Base-by-base conservation (phyloP, 73 alveolate species). In the Paramecium tetraurelia region DNA sequence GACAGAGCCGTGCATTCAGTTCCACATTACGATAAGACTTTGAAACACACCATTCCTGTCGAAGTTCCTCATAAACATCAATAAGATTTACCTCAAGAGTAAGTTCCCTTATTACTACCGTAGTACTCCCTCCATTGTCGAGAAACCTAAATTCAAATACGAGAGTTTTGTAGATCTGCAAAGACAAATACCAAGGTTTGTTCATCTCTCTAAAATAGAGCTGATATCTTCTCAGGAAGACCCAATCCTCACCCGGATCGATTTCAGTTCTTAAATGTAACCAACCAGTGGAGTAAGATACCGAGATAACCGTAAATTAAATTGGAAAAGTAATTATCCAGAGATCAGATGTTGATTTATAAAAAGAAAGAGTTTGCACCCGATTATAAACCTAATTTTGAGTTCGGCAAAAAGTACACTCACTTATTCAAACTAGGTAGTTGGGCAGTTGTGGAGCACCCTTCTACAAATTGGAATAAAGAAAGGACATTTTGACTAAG, bases 311-410 rank as follows among this genome's bases (percentile, higher is more conserved):
- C 93, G 1, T 86, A 85, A 21, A 53, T 63, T 21, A 38, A 86
- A n/a, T 43, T 86, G 57, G 63, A 77, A 63, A 86, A 86, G 21
- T 27, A 36, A 22, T 63, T 86, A 58, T 72, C 88, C 36, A 86
- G 93, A 86, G 93, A 86, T 21, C 69, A 86, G 7, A 58, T 63
- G 69, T 59, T 63, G 63, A 86, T 86, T 20, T 86, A 86, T 53
- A 77, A 86, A 63, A 86, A 86, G 29, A 86, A 86, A 63, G 75
- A 63, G 12, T 86, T 41, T 63, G 93, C 93, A n/a, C 93, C 93
- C 8, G 93, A 86, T 86, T 86, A 86, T 27, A 57, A 86, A 14
- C 93, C 93, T 7, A 86, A 86, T 40, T 86, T 22, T 20, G 93
- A 86, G 21, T 86, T 48, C 69, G 93, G 93, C 48, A 86, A 63